Conservation (phyloP, 164 flowering plant genomes). For the Liriodendron chinense region DNA sequence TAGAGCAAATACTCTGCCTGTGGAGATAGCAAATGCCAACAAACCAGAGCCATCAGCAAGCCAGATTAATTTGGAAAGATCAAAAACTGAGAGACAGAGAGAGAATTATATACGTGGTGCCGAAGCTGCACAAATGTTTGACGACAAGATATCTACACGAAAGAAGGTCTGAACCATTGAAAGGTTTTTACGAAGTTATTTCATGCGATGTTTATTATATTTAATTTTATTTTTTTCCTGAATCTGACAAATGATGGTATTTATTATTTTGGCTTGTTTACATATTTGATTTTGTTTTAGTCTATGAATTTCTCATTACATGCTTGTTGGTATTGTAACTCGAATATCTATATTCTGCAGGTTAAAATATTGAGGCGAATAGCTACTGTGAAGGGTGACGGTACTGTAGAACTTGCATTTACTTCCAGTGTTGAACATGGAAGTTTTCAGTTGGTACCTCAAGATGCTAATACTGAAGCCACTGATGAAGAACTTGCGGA, state of each 20-base stretch:
- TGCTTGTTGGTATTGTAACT: neutral
- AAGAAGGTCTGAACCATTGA: slow-evolving; percentile 51
- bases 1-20: slow-evolving; percentile 47
- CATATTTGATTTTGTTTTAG: neutral
- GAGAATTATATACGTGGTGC: slow-evolving; percentile 35
- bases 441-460: slow-evolving; percentile 36
- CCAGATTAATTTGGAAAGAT: slow-evolving; percentile 49
- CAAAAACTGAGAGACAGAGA: slow-evolving; percentile 72
- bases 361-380: slow-evolving; percentile 82
- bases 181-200: neutral
- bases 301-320: neutral
- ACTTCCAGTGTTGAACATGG: slow-evolving; percentile 55
- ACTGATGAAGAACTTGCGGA: slow-evolving; percentile 62
- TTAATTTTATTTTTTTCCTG: neutral
- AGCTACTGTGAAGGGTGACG: slow-evolving; percentile 93
- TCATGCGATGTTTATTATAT: neutral
- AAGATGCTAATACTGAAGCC: slow-evolving; percentile 33
- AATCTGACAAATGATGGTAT: neutral
- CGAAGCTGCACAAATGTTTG: slow-evolving; percentile 72
- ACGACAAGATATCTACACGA: slow-evolving; percentile 57
- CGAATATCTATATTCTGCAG: slow-evolving; percentile 40
- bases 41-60: slow-evolving; percentile 29
- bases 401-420: slow-evolving; percentile 89
- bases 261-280: neutral
- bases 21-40: slow-evolving; percentile 28